phyloP scores from a whole-genome alignment of 2,329 filamentous ascomycete genomes.

The Rhinocladiella similis region DNA sequence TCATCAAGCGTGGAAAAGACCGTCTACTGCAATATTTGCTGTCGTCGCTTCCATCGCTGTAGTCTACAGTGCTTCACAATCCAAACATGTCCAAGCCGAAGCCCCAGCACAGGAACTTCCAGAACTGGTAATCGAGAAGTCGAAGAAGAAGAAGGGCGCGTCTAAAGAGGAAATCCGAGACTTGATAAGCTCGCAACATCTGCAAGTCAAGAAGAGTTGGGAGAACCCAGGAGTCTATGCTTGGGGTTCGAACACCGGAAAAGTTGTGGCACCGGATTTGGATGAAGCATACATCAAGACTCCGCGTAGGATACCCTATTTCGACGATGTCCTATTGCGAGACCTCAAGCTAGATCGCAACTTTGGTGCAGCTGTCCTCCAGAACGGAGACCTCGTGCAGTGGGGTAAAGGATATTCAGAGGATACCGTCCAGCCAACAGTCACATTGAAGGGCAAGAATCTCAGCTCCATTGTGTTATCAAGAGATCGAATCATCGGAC shows the following conservation, averaged over 20 bases:
- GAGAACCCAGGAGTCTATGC: conserved; percentile 85
- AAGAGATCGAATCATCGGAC: conserved; percentile 76
- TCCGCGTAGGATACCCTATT: conserved; percentile 75
- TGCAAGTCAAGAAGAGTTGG: conserved; percentile 81
- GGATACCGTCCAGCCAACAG: conserved; percentile 61
- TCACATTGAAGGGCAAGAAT: conserved; percentile 79
- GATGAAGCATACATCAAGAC: conserved; percentile 76
- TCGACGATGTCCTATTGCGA: conserved; percentile 78
- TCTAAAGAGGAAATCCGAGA: conserved; percentile 74
- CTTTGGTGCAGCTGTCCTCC: conserved; percentile 83
- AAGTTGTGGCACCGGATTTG: conserved; percentile 82
- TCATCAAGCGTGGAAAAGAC: conserved; percentile 25
- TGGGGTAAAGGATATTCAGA: conserved; percentile 81
- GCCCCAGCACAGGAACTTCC: conserved; percentile 45
- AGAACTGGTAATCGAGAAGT: conserved; percentile 68
- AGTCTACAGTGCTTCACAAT: conserved; percentile 33
- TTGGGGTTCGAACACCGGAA: conserved; percentile 86
- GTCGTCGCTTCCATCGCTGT: conserved; percentile 42
- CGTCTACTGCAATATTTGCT: conserved; percentile 40
- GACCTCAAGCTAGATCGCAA: conserved; percentile 82
- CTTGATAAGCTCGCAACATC: conserved; percentile 78
- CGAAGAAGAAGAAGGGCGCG: conserved; percentile 53
- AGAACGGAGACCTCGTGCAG: conserved; percentile 85
- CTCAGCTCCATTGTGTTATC: conserved; percentile 75
- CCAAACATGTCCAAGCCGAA: conserved; percentile 50